Conservation (phyloP, 305 asterid species). For the Coffea humblotiana region DNA sequence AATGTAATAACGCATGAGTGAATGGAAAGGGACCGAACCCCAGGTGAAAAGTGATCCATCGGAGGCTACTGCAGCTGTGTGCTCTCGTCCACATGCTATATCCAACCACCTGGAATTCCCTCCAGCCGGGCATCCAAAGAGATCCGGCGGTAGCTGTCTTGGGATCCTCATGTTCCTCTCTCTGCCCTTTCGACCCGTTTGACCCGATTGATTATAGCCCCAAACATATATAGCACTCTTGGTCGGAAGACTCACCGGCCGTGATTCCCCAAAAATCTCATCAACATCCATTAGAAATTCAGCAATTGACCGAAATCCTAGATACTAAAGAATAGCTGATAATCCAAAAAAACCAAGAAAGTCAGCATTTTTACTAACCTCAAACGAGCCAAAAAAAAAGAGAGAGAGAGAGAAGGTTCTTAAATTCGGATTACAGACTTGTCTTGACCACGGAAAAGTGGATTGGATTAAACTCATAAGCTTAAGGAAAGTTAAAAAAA, state of each 20-base stretch:
- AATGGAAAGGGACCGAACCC: constrained; percentile 51
- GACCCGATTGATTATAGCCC: constrained; percentile 96
- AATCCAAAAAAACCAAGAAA: constrained; percentile 5
- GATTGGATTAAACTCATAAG: not conserved
- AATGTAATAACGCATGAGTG: not conserved
- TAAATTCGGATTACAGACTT: not conserved
- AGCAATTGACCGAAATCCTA: constrained; percentile 1
- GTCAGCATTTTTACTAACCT: constrained; percentile 7
- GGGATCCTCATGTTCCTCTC: constrained; percentile 73
- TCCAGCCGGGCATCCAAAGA: constrained; percentile 76
- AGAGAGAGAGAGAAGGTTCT: not conserved
- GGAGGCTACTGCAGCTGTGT: constrained; percentile 89
- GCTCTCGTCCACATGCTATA: constrained; percentile 91
- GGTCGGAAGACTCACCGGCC: constrained; percentile 49
- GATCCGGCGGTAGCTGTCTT: constrained; percentile 77
- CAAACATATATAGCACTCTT: constrained; percentile 90
- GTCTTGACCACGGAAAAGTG: not conserved
- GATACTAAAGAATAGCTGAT: constrained; percentile 10
- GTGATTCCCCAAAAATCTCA: constrained; percentile 74
- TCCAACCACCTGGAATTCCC: constrained; percentile 81
- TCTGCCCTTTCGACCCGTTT: constrained; percentile 71
- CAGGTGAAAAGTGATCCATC: constrained; percentile 93
- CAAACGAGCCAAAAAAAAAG: constrained; percentile 12
- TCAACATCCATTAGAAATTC: constrained; percentile 54
- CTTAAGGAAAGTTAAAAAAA: not conserved